These are phyloP conservation scores for Cyanidioschyzon merolae DNA, from an alignment of 23 red algal species.

Conservation along the genomic window DNA sequence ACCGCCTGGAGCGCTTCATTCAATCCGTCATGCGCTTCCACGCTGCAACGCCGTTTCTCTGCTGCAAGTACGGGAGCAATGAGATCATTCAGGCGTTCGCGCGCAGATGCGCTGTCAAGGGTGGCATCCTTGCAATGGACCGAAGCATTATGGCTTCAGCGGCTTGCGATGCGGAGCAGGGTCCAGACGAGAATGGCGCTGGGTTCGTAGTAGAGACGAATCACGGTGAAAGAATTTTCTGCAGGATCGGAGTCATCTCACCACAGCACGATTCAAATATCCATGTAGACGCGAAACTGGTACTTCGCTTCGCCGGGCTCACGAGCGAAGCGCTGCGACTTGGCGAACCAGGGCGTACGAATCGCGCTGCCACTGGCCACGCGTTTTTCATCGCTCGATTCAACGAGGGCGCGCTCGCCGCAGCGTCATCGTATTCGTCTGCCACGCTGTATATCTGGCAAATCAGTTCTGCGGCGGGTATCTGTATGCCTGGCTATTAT, in stretches of 20 bases:
- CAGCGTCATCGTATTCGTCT: not conserved
- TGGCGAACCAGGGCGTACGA: not conserved
- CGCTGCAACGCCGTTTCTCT: not conserved
- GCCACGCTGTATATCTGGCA: not conserved
- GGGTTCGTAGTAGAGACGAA: not conserved
- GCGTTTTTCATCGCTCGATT: not conserved
- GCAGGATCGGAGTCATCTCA: not conserved
- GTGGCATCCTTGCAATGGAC: not conserved
- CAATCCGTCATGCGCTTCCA: not conserved
- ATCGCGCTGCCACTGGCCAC: not conserved
- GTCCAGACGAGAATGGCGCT: not conserved
- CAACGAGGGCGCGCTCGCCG: not conserved
- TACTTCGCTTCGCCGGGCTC: not conserved
- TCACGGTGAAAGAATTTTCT: not conserved
- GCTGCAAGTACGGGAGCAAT: not conserved
- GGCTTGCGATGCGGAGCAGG: not conserved
- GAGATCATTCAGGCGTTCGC: conserved; percentile 13
- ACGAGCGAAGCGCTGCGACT: not conserved
- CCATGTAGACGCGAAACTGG: not conserved
- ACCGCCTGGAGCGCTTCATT: not conserved
- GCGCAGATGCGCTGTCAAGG: conserved; percentile 4
- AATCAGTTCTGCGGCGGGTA: not conserved
- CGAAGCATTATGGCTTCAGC: not conserved
- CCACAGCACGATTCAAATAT: not conserved
- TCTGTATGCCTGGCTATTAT: not conserved